Evolutionary conservation across 2,329 filamentous ascomycete species (phyloP).

Genomic region (Cladosporium oxysporum): DNA sequence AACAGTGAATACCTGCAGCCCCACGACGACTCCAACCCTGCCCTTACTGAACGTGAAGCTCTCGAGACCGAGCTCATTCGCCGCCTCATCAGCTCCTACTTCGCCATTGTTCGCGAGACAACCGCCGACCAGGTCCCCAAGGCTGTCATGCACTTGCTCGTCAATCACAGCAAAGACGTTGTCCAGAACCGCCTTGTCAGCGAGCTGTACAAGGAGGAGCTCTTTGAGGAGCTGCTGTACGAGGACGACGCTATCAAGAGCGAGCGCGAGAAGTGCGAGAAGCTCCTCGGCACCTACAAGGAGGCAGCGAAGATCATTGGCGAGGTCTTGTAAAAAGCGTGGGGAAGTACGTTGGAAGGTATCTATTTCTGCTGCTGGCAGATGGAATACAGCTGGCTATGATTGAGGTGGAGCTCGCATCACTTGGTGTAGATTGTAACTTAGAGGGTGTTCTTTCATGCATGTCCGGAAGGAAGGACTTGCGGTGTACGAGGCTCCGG

Average conservation of each 20-base stretch:
- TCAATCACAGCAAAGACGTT: constrained; percentile 97
- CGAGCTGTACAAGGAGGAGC: constrained; percentile 86
- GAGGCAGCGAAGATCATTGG: constrained; percentile 98
- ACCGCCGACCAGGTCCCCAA: constrained; percentile 98
- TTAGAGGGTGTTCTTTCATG: background rate
- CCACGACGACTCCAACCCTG: constrained; percentile 51
- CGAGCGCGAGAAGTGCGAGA: constrained; percentile 98
- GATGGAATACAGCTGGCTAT: background rate
- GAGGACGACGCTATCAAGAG: constrained; percentile 98
- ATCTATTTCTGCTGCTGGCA: background rate
- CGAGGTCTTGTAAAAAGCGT: constrained; percentile 72
- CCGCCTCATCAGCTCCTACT: constrained; percentile 95
- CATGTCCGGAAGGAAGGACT: background rate
- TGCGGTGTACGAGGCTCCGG: background rate
- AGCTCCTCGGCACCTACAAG: constrained; percentile 89
- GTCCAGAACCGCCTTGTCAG: constrained; percentile 96
- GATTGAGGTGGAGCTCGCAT: background rate
- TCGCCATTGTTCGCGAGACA: constrained; percentile 98
- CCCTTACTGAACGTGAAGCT: constrained; percentile 90
- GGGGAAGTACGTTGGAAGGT: background rate
- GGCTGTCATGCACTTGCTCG: constrained; percentile 96
- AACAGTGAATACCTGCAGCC: constrained; percentile 14
- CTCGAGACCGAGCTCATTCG: constrained; percentile 98
- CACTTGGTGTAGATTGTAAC: constrained; percentile 2
- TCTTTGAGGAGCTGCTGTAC: constrained; percentile 92